These are phyloP conservation scores for Teratosphaeria nubilosa DNA, from an alignment of 2,329 filamentous ascomycete species.

Conservation along the genomic window DNA sequence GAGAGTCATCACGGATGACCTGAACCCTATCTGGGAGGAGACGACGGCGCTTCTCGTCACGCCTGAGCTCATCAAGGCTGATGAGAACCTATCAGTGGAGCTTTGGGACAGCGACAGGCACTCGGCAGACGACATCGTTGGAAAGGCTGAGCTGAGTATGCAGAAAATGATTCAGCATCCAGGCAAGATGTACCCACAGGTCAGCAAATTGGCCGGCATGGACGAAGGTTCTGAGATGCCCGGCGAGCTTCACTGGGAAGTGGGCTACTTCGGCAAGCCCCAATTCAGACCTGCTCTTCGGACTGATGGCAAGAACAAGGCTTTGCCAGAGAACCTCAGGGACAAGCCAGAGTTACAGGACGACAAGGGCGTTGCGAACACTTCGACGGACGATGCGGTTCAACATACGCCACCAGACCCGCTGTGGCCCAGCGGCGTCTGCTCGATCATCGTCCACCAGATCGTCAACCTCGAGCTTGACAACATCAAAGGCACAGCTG, in stretches of 20 bases:
- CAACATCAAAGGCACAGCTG: constrained; percentile 75
- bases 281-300: constrained; percentile 74
- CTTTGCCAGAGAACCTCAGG: constrained; percentile 61
- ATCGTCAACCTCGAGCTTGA: constrained; percentile 91
- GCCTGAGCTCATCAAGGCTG: constrained; percentile 79
- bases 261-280: constrained; percentile 88
- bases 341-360: constrained; percentile 73
- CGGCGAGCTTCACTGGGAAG: constrained; percentile 88
- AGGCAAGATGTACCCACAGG: constrained; percentile 82
- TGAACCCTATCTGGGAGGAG: constrained; percentile 90
- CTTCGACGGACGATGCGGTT: constrained; percentile 68
- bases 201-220: constrained; percentile 72
- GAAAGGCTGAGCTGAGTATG: constrained; percentile 86
- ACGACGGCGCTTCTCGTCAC: constrained; percentile 77
- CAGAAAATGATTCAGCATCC: constrained; percentile 93
- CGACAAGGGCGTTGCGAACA: constrained; percentile 70
- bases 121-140: constrained; percentile 87
- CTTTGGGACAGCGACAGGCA: constrained; percentile 93
- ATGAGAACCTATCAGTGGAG: constrained; percentile 87
- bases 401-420: constrained; percentile 86
- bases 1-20: constrained; percentile 84
- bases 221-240: constrained; percentile 83
- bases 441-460: constrained; percentile 80
- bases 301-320: constrained; percentile 76
- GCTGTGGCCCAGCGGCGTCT: constrained; percentile 86